These are phyloP conservation scores for Solanum ossicruentum DNA, from an alignment of 257 asterid genomes.

Conservation along the genomic window DNA sequence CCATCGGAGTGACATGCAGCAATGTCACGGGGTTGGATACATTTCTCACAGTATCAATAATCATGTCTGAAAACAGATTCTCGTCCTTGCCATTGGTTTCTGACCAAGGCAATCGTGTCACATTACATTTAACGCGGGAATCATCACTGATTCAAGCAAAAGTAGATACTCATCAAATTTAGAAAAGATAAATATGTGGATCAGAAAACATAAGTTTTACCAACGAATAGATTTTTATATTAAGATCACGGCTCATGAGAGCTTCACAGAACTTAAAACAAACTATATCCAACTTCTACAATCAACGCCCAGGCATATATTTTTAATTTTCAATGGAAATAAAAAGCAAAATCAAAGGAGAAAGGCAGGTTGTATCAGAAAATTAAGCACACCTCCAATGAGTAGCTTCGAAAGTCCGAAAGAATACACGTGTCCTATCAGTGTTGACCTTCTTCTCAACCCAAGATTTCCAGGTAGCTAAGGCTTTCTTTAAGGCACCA, in stretches of 20 bases:
- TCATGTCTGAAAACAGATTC: constrained; percentile 46
- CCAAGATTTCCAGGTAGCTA: constrained; percentile 82
- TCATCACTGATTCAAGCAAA: constrained; percentile 24
- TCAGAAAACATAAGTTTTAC: not conserved
- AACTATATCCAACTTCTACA: not conserved
- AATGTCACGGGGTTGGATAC: constrained; percentile 36
- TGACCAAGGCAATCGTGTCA: constrained; percentile 43
- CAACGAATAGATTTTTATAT: not conserved
- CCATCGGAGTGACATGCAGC: constrained; percentile 74
- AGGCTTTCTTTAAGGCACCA: constrained; percentile 50
- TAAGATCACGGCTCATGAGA: not conserved
- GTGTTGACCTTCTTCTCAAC: constrained; percentile 43
- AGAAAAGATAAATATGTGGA: not conserved
- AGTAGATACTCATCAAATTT: not conserved
- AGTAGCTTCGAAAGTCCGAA: constrained; percentile 79
- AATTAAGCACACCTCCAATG: constrained; percentile 70
- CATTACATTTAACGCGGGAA: constrained; percentile 49
- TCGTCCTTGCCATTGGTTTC: constrained; percentile 25
- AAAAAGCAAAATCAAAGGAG: not conserved
- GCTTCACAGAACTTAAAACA: not conserved
- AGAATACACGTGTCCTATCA: constrained; percentile 57
- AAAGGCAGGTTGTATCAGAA: not conserved
- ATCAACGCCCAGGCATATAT: not conserved
- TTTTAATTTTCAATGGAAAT: not conserved
- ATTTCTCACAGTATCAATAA: constrained; percentile 29